phyloP scores from a whole-genome alignment of 805 yeast species.

The Candida andamanensis region DNA sequence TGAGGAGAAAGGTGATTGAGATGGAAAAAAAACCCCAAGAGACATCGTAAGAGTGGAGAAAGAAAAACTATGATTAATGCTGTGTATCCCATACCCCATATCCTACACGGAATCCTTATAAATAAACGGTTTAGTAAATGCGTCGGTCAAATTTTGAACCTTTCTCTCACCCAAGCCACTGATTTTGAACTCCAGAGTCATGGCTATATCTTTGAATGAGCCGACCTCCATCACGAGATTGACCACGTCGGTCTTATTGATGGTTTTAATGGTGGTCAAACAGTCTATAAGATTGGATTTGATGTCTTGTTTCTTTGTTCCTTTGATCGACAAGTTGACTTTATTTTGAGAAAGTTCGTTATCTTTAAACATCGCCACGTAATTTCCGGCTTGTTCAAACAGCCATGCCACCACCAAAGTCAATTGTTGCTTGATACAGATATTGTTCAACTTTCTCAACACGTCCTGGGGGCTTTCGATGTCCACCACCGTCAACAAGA shows the following conservation, averaged over 20 bases:
- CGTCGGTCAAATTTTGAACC: slow-evolving; percentile 31
- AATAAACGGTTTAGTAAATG: slow-evolving; percentile 48
- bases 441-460: slow-evolving; percentile 41
- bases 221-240: slow-evolving; percentile 47
- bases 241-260: slow-evolving; percentile 52
- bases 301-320: slow-evolving; percentile 39
- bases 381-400: slow-evolving; percentile 45
- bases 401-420: slow-evolving; percentile 50
- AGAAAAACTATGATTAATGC: not conserved
- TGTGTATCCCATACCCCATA: not conserved
- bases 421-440: slow-evolving; percentile 46
- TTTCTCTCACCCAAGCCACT: slow-evolving; percentile 49
- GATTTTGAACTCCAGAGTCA: slow-evolving; percentile 21
- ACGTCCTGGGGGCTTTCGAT: slow-evolving; percentile 52
- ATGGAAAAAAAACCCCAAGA: slow-evolving; percentile 31
- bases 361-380: slow-evolving; percentile 33
- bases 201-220: slow-evolving; percentile 37
- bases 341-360: slow-evolving; percentile 30
- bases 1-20: slow-evolving; percentile 49
- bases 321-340: slow-evolving; percentile 32
- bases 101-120: slow-evolving; percentile 29
- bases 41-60: too few species aligned
- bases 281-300: slow-evolving; percentile 41
- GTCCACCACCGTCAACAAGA: slow-evolving; percentile 61
- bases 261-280: slow-evolving; percentile 41